Evolutionary conservation across 768 basidiomycete genomes (phyloP), one percentile per base, ranked within the genome.

Genomic region (Hypholoma fasciculare): DNA sequence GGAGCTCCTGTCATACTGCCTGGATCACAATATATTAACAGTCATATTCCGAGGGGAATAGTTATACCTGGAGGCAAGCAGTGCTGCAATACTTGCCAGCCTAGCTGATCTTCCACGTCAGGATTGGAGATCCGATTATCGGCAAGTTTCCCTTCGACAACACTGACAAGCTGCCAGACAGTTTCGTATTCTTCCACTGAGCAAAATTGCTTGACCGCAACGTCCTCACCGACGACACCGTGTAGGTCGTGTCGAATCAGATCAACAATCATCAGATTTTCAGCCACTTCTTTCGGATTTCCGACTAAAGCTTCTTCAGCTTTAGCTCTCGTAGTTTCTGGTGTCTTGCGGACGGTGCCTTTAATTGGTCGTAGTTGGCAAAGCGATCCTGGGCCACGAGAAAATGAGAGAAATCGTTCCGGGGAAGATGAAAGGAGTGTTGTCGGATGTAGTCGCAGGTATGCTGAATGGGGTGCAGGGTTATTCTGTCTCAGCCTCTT

Each of bases 1-100:
- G 96, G 96, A 0, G 96, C 96, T 37, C 96, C 96, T 2, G 96
- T 98, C 96, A 98, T 98, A 58, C 93, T 95, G 1, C 94, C 94
- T 95, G 36, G 4, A 54, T 27, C 8, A n/a, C 4, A 46, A 34
- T 47, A 38, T 16, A 59, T 44, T 47, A 53, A 38, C 47, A 44
- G 20, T 34, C 38, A 30, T 16, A 57, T 19, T 36, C 19, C 26
- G 20, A 17, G 16, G 43, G 20, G 9, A n/a, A 55, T 46, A 55
- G 17, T 40, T 63, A 76, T 52, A 90, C 95, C 95, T 54, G 96
- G 94, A 14, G 96, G 96, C 54, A 97, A 80, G 73, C 92, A 89
- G 49, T 80, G 76, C 59, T 79, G 81, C 54, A 98, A 76, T 20
- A 90, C 87, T 61, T 93, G 87, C 83, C 92, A 92, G 4, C 92